phyloP scores from a whole-genome alignment of 1,284 basidiomycete species.

The Phellinidium pouzarii region DNA sequence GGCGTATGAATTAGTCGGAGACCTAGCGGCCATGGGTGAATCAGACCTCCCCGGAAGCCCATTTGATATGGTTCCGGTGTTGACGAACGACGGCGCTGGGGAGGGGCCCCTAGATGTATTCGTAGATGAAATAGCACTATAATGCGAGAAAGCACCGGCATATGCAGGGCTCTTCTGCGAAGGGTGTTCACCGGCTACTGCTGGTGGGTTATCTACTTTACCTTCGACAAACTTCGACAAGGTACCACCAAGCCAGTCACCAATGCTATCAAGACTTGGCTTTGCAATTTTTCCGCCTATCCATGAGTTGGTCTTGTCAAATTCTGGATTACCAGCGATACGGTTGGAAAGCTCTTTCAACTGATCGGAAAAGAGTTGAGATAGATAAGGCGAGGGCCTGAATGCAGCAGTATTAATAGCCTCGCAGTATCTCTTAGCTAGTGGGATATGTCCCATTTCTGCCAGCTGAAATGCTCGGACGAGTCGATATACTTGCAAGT shows the following conservation, averaged over 20 bases:
- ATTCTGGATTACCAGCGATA: conserved; percentile 67
- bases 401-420: conserved; percentile 71
- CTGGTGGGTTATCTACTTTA: conserved; percentile 53
- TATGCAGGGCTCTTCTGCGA: conserved; percentile 41
- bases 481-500: conserved; percentile 87
- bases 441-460: conserved; percentile 70
- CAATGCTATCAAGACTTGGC: conserved; percentile 88
- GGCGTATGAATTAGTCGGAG: conserved; percentile 37
- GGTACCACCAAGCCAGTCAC: conserved; percentile 90
- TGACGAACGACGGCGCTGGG: conserved; percentile 53
- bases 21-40: conserved; percentile 54
- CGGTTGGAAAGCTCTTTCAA: conserved; percentile 80
- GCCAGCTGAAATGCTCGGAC: conserved; percentile 74
- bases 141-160: conserved; percentile 89
- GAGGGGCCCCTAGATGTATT: conserved; percentile 66
- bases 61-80: conserved; percentile 36
- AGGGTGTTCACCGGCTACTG: conserved; percentile 32
- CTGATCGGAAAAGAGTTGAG: conserved; percentile 62
- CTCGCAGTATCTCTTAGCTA: conserved; percentile 85
- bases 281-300: conserved; percentile 75
- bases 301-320: conserved; percentile 74
- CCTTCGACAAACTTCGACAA: conserved; percentile 97
- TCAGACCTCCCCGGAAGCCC: conserved; percentile 46
- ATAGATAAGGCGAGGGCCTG: conserved; percentile 66
- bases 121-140: conserved; percentile 86